A percentile compares a stretch with the other conserved stretches of the same genome.
Conservation (phyloP, 352 stramenopile species). For the Elongisporangium senticosum region DNA sequence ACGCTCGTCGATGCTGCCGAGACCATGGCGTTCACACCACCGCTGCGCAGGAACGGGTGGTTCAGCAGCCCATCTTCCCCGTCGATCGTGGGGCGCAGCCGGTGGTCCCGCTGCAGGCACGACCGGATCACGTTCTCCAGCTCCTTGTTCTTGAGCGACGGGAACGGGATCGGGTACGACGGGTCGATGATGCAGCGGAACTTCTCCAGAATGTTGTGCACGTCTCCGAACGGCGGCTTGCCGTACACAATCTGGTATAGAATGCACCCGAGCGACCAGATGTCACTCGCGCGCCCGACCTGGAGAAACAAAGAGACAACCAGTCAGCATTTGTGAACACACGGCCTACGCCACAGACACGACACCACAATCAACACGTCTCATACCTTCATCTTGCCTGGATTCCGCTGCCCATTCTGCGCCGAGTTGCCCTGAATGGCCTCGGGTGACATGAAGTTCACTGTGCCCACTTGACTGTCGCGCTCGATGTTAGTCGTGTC, state of each 20-base stretch:
- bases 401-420: slow-evolving; percentile 46
- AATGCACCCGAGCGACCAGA: slow-evolving; percentile 97
- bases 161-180: slow-evolving; percentile 88
- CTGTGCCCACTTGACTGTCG: slow-evolving; percentile 93
- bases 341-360: not conserved
- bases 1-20: slow-evolving; percentile 18
- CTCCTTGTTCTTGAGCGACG: slow-evolving; percentile 68
- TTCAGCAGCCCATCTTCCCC: slow-evolving; percentile 67
- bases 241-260: slow-evolving; percentile 97
- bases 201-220: slow-evolving; percentile 94
- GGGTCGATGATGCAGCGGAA: slow-evolving; percentile 94
- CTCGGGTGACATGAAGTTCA: slow-evolving; percentile 97
- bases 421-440: slow-evolving; percentile 63
- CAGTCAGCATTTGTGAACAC: not conserved
- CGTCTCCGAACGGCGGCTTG: slow-evolving; percentile 91
- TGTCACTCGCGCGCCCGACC: slow-evolving; percentile 89
- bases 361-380: not conserved
- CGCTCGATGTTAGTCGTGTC: slow-evolving; percentile 97
- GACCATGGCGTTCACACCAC: slow-evolving; percentile 13
- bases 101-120: slow-evolving; percentile 84
- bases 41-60: slow-evolving; percentile 74
- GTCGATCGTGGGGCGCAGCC: slow-evolving; percentile 71
- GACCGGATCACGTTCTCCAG: slow-evolving; percentile 83
- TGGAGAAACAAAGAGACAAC: slow-evolving; percentile 19
- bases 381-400: slow-evolving; percentile 75